Evolutionary conservation across 805 yeast species (phyloP).

Genomic region (Cyberlindnera nakhonratchasimensis): DNA sequence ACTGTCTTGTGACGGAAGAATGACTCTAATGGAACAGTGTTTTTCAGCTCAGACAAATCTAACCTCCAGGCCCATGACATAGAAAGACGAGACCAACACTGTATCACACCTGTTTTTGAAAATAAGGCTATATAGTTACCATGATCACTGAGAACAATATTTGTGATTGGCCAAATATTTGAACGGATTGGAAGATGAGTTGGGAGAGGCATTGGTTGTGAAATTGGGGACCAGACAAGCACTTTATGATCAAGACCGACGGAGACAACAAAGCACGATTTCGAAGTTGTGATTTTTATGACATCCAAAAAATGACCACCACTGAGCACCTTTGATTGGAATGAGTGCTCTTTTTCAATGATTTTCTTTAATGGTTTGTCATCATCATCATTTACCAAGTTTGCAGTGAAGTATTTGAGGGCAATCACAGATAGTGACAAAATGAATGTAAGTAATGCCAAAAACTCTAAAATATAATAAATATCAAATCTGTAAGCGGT

Average conservation of each 20-base stretch:
- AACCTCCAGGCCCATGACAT: conserved; percentile 58
- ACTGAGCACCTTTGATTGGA: conserved; percentile 39
- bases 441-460: conserved; percentile 47
- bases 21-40: conserved; percentile 45
- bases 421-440: conserved; percentile 45
- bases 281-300: conserved; percentile 54
- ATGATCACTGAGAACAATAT: conserved; percentile 50
- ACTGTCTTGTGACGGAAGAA: conserved; percentile 56
- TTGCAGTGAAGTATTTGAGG: conserved; percentile 37
- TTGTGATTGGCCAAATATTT: conserved; percentile 60
- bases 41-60: conserved; percentile 33
- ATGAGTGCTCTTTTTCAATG: conserved; percentile 19
- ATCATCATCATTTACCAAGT: conserved; percentile 17
- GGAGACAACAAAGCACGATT: conserved; percentile 60
- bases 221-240: conserved; percentile 69
- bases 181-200: conserved; percentile 39
- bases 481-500: conserved; percentile 43
- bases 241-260: conserved; percentile 73
- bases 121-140: conserved; percentile 59
- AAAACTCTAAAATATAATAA: conserved; percentile 54
- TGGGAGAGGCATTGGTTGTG: conserved; percentile 44
- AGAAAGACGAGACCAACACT: conserved; percentile 56
- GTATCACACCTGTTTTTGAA: conserved; percentile 47
- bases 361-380: conserved; percentile 19
- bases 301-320: conserved; percentile 63